A percentile compares a stretch with the other conserved stretches of the same genome.
These are phyloP conservation scores for Lasiosphaeris hirsuta DNA, from an alignment of 495 filamentous ascomycete species.

Conservation along the genomic window DNA sequence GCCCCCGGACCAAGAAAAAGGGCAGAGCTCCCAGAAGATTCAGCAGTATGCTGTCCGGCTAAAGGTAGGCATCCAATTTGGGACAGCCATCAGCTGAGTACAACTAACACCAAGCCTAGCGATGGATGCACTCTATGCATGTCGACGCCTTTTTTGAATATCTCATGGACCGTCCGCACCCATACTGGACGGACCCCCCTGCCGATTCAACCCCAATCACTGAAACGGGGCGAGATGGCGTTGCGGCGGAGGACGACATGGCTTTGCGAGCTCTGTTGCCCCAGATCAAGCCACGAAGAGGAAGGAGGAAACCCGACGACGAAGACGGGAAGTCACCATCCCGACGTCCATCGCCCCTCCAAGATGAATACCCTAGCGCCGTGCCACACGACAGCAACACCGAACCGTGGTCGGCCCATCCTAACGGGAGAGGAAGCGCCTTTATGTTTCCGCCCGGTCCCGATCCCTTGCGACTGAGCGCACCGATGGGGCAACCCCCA, in stretches of 20 bases:
- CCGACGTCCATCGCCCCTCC: slow-evolving; percentile 66
- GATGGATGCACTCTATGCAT: slow-evolving; percentile 99
- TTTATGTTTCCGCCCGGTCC: slow-evolving; percentile 35
- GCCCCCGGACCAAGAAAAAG: slow-evolving; percentile 76
- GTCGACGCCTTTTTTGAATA: slow-evolving; percentile 97
- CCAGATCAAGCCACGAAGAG: slow-evolving; percentile 85
- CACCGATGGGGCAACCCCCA: slow-evolving; percentile 16
- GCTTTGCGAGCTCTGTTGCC: slow-evolving; percentile 86
- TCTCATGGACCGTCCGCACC: slow-evolving; percentile 71
- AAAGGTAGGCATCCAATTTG: slow-evolving; percentile 57
- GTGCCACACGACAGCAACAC: slow-evolving; percentile 26
- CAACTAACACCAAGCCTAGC: slow-evolving; percentile 41
- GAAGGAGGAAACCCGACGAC: slow-evolving; percentile 78
- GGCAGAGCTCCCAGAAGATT: slow-evolving; percentile 93
- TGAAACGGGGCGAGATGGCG: slow-evolving; percentile 75
- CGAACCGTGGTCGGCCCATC: slow-evolving; percentile 49
- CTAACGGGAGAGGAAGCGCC: slow-evolving; percentile 39
- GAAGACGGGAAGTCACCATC: slow-evolving; percentile 59
- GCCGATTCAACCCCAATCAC: slow-evolving; percentile 55
- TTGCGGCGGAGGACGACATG: slow-evolving; percentile 86
- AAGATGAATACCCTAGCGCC: slow-evolving; percentile 52
- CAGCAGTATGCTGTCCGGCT: slow-evolving; percentile 95
- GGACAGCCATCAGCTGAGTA: not conserved
- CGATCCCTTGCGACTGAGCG: slow-evolving; percentile 23
- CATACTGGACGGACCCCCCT: slow-evolving; percentile 84